Base-by-base conservation (phyloP, 2,329 filamentous ascomycete genomes). In the Penicillium sclerotiorum region DNA sequence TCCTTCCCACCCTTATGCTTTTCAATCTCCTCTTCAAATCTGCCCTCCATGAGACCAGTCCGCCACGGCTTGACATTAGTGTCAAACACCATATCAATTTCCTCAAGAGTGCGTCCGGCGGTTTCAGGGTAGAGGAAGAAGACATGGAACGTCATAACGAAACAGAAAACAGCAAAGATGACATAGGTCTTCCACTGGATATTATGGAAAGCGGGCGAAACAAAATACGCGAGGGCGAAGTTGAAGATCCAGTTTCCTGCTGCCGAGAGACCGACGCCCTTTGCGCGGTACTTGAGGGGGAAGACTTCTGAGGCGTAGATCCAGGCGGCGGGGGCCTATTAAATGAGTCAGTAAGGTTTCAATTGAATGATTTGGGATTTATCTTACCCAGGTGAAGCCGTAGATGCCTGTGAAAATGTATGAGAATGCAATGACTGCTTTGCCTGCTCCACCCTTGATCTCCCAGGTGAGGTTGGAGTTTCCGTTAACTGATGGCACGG, bases 111-210 rank as follows among this genome's bases (percentile, higher is more conserved):
- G 64, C 83, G 86, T 13, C 85, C 84, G 35, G 83, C 81, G 0
- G 87, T 91, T 70, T 90, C 82, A 0, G 86, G 86, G 50, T 83
- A 85, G 25, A 76, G 72, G 58, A 91, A 76, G 67, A 82, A 82
- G 63, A 88, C 84, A 66, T 90, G 87, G 44, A 90, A 66, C 33
- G 84, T 84, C 61, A 88, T 87, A 5, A 78, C 78, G 1, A 78
- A 80, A 64, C 88, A 89, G 74, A 91, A 90, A 4, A 85, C 79
- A 1, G 80, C 89, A 63, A 93, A 93, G 57, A 93, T 80, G 67
- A 91, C 82, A 71, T 91, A 92, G 53, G 84, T 85, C 61, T 80
- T 70, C 74, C 80, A 83, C 56, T 75, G 60, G 58, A 83, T 83
- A 64, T 78, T 83, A 57, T 78, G 77, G 57, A 84, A 84, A 0